A percentile compares a stretch with the other conserved stretches of the same genome.
These are phyloP conservation scores for Globisporangium radiosum DNA, from an alignment of 352 stramenopile species.

Conservation along the genomic window DNA sequence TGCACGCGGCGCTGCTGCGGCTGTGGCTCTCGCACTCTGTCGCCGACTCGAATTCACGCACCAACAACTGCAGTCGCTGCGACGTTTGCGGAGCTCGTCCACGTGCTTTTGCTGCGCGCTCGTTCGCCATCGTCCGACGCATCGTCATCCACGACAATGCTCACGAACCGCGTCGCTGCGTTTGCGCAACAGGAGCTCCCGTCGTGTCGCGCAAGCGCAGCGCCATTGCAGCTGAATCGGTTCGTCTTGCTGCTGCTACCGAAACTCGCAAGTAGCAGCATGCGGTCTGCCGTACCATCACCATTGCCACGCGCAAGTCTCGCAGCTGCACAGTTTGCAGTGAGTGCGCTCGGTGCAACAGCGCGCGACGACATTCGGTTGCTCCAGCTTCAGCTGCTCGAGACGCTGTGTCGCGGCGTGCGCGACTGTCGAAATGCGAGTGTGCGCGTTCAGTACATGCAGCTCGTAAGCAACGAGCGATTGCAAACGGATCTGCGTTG, in stretches of 20 bases:
- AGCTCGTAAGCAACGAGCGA: slow-evolving; percentile 31
- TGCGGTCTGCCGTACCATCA: slow-evolving; percentile 2
- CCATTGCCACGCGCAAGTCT: slow-evolving; percentile 6
- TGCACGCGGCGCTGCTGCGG: slow-evolving; percentile 59
- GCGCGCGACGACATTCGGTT: slow-evolving; percentile 30
- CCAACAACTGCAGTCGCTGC: slow-evolving; percentile 18
- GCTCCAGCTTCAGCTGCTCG: slow-evolving; percentile 45
- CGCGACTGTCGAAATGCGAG: no score
- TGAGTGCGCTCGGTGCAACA: slow-evolving; percentile 29
- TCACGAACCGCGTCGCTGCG: slow-evolving; percentile 18
- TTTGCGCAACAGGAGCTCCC: slow-evolving; percentile 46
- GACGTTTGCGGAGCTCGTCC: slow-evolving; percentile 41
- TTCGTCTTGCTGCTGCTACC: slow-evolving; percentile 51
- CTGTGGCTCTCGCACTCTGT: slow-evolving; percentile 8
- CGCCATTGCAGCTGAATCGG: slow-evolving; percentile 30
- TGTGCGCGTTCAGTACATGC: slow-evolving; percentile 5
- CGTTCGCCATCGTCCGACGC: slow-evolving; percentile 1
- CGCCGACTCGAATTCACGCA: background rate
- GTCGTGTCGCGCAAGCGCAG: slow-evolving; percentile 29
- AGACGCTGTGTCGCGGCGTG: slow-evolving; percentile 22
- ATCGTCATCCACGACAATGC: background rate
- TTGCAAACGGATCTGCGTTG: slow-evolving; percentile 36
- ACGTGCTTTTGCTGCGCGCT: slow-evolving; percentile 23
- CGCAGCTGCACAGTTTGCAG: slow-evolving; percentile 29
- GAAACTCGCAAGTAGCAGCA: slow-evolving; percentile 17